phyloP scores from a whole-genome alignment of 768 basidiomycete genomes.

The Crassisporium funariophilum region DNA sequence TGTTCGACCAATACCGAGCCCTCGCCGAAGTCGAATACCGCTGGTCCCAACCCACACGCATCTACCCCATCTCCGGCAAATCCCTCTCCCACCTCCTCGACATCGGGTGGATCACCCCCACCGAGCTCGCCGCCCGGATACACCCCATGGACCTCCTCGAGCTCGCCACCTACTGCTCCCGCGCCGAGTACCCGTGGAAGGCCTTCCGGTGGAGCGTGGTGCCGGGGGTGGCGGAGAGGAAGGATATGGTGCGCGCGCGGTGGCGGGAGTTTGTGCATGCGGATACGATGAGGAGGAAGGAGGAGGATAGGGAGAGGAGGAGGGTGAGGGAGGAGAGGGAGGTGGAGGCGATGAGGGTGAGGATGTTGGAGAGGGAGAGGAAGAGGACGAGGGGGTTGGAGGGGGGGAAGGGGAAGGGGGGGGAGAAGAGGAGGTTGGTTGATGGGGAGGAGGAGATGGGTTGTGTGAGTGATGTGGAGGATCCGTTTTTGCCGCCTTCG shows the following conservation, averaged over 20 bases:
- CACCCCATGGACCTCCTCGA: constrained; percentile 36
- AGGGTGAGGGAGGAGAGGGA: constrained; percentile 17
- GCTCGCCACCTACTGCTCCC: constrained; percentile 29
- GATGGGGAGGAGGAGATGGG: not conserved
- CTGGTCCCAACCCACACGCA: constrained; percentile 29
- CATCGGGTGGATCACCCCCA: constrained; percentile 39
- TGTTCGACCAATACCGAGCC: constrained; percentile 40
- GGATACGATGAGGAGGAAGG: constrained; percentile 10
- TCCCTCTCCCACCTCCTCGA: constrained; percentile 39
- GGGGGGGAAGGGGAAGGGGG: constrained; percentile 10
- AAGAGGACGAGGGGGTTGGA: not conserved
- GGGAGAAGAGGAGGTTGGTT: constrained; percentile 4
- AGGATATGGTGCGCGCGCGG: constrained; percentile 7
- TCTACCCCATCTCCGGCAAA: constrained; percentile 37
- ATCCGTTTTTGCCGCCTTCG: too few species aligned
- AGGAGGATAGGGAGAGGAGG: constrained; percentile 9
- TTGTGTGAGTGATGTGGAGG: too few species aligned
- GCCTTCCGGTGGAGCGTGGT: constrained; percentile 6
- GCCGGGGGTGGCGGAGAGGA: constrained; percentile 13
- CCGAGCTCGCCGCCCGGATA: constrained; percentile 33
- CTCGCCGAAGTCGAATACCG: constrained; percentile 44
- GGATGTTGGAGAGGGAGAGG: constrained; percentile 6
- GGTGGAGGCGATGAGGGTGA: constrained; percentile 13
- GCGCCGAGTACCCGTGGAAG: constrained; percentile 19
- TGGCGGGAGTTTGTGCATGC: constrained; percentile 9